Conservation (phyloP, 1,284 basidiomycete genomes). For the Ustilago bromivora region DNA sequence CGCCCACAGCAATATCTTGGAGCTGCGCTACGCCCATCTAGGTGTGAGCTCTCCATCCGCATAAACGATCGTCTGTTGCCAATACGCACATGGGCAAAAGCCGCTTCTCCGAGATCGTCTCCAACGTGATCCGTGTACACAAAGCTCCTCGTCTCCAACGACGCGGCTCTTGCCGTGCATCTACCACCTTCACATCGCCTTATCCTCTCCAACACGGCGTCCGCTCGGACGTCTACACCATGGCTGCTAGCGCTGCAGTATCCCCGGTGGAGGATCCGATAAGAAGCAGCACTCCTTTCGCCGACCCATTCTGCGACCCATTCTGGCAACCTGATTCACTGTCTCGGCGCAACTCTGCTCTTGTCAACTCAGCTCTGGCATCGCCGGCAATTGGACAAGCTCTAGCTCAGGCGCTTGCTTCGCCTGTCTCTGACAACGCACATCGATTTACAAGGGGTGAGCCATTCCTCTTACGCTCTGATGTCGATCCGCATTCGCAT, state of each 20-base stretch:
- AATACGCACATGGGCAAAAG: slow-evolving; percentile 38
- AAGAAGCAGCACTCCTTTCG: slow-evolving; percentile 12
- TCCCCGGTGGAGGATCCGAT: slow-evolving; percentile 33
- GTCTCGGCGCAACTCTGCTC: slow-evolving; percentile 8
- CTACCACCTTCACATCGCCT: slow-evolving; percentile 3
- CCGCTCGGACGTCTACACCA: slow-evolving; percentile 26
- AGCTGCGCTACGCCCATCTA: not conserved
- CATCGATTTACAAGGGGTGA: not conserved
- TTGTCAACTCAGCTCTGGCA: slow-evolving; percentile 22
- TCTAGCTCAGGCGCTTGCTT: slow-evolving; percentile 9
- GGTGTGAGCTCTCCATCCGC: not conserved
- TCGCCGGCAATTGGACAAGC: slow-evolving; percentile 13
- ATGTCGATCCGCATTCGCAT: slow-evolving; percentile 6
- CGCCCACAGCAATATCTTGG: not conserved
- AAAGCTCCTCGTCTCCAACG: slow-evolving; percentile 11
- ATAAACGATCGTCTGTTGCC: not conserved
- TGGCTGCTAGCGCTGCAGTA: slow-evolving; percentile 30
- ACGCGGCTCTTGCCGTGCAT: slow-evolving; percentile 11
- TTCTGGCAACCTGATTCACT: slow-evolving; percentile 17
- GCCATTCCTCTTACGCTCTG: slow-evolving; percentile 20
- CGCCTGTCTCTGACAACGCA: not conserved
- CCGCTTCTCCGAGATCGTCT: slow-evolving; percentile 36
- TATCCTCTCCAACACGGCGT: slow-evolving; percentile 11
- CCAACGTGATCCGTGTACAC: slow-evolving; percentile 15
- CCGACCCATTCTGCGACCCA: slow-evolving; percentile 23